Evolutionary conservation across 1,284 basidiomycete species (phyloP), one percentile per base, ranked within the genome.

Genomic region (Irpex rosettiformis): DNA sequence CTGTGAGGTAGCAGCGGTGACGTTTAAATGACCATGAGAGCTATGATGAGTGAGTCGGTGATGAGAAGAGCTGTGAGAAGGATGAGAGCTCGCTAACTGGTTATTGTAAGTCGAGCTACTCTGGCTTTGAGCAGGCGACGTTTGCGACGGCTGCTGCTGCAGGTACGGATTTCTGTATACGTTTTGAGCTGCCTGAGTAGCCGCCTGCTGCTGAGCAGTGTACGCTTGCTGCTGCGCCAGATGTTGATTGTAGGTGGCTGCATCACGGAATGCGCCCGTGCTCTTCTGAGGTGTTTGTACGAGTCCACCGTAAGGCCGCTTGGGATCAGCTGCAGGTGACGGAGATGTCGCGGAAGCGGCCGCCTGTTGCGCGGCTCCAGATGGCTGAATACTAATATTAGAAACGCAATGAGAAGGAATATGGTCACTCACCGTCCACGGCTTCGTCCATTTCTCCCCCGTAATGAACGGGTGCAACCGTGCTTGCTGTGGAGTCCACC

Each of bases 401-500:
- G 30, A 22, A 28, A 40, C n/a, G 42, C 53, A 25, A 25, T 25
- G 5, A 18, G 33, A 54, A 58, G 11, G 42, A 27, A 16, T 22
- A 18, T 13, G 25, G 43, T 48, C 37, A 28, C 18, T 27, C 73
- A 93, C 93, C 71, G 89, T 83, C 76, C 91, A 96, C 6, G 91
- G 90, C 62, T 93, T 94, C 8, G 84, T 87, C 70, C 89, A 97
- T 73, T 94, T 95, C 75, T 98, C 96, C 58, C 96, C 96, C 8
- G 95, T 97, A 67, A 99, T 98, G 75, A 99, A 99, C 3, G 96
- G 96, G 74, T 99, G 97, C 70, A 93, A 79, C 59, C 91, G 84
- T 40, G 96, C 96, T 75, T 99, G 96, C 70, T 98, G 94, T 27
- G 97, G 96, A 7, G 96, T 92, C 97, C 96, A 99, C 60, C 96